phyloP scores from a whole-genome alignment of 352 stramenopile species.

The Halophytophthora polymorphica region DNA sequence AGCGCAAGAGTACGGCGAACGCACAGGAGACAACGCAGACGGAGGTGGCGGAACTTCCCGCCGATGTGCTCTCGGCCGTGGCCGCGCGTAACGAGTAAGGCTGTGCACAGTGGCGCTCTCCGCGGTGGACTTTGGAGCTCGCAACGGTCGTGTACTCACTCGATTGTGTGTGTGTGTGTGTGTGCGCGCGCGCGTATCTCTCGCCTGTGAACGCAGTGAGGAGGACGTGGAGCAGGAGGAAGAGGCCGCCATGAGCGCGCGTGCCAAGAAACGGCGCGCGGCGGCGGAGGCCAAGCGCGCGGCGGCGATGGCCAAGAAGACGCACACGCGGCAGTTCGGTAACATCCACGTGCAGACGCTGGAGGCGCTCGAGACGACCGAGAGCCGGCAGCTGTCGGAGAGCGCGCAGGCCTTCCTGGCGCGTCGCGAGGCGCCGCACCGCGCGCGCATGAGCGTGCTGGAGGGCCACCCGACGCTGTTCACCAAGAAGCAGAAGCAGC shows the following conservation, averaged over 20 bases:
- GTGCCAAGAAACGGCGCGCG: slow-evolving; percentile 23
- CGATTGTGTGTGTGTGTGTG: neutral
- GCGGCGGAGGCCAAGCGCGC: slow-evolving; percentile 20
- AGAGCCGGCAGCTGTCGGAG: slow-evolving; percentile 41
- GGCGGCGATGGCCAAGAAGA: slow-evolving; percentile 40
- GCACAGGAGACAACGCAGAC: slow-evolving; percentile 7
- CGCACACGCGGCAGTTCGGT: slow-evolving; percentile 71
- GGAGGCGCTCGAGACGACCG: slow-evolving; percentile 33
- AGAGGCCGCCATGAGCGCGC: slow-evolving; percentile 23
- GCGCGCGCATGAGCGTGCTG: slow-evolving; percentile 60
- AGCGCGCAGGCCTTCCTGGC: slow-evolving; percentile 53
- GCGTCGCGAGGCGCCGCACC: slow-evolving; percentile 45
- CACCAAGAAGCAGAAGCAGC: slow-evolving; percentile 69
- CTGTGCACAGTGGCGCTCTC: too few relatives aligned
- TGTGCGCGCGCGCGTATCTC: neutral
- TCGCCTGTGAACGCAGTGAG: slow-evolving; percentile 26
- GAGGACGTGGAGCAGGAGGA: slow-evolving; percentile 45
- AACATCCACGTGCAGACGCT: slow-evolving; percentile 74
- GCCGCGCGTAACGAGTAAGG: slow-evolving; percentile 56
- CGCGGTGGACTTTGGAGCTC: neutral
- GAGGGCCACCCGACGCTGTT: slow-evolving; percentile 69
- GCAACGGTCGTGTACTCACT: slow-evolving; percentile 4
- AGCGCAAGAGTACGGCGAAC: slow-evolving; percentile 43
- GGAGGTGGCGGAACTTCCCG: slow-evolving; percentile 44
- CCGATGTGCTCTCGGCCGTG: slow-evolving; percentile 63